Evolutionary conservation across 2,329 filamentous ascomycete genomes (phyloP), one percentile per base, ranked within the genome.

Genomic region (Fusarium sororula): DNA sequence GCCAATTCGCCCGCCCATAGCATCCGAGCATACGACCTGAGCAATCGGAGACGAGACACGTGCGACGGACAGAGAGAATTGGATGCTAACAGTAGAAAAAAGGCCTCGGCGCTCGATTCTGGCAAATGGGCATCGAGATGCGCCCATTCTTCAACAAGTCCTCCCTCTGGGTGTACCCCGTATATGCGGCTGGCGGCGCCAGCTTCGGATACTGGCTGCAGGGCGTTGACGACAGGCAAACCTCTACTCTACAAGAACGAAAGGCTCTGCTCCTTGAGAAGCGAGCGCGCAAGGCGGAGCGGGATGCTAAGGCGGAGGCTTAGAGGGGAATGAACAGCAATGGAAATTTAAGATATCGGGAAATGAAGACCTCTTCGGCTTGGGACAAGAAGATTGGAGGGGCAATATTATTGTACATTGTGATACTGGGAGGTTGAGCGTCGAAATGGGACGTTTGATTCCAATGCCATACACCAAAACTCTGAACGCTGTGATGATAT

Each of bases 51-150:
- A 38, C 22, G 32, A 26, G 42, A 51, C 11, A 39, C 20, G 42
- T 28, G 12, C 30, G 38, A 41, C 13, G 11, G 18, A 47, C 28
- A 26, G 6, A 24, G 20, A 30, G n/a, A 50, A 37, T 30, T 17
- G 28, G 32, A 32, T 61, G 47, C 72, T 77, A 58, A 77, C 75
- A 47, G 44, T 32, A 35, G 24, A 45, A 44, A 50, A 32, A 55
- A 99, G 96, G 96, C 88, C 86, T 98, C 80, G 95, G 93, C 81
- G 93, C 95, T 81, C 94, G 96, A 79, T 90, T 96, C 84, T 98
- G 95, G 94, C 96, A 98, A 85, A 92, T 99, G 83, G 96, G 96
- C 81, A 96, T 99, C 83, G 95, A 99, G 87, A 98, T 97, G 95
- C 94, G 95, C 73, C 96, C 96, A 59, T 92, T 98, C 84, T 94